A percentile compares a stretch with the other conserved stretches of the same genome.
These are phyloP conservation scores for Penicillium sp. DNA, from an alignment of 2,329 filamentous ascomycete species.

Conservation along the genomic window DNA sequence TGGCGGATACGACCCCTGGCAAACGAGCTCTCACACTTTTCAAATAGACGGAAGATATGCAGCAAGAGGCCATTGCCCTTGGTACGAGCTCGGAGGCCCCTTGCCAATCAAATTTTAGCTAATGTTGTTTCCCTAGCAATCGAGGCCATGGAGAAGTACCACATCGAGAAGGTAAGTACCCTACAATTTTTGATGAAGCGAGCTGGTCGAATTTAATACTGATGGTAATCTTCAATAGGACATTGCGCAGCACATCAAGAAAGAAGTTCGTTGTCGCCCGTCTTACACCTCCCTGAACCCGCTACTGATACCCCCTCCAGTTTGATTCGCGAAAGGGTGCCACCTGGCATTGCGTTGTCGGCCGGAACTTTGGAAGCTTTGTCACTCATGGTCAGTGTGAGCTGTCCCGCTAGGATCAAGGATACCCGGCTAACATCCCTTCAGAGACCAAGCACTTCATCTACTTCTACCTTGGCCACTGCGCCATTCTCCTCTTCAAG, in stretches of 20 bases:
- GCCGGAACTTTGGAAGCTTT: conserved; percentile 97
- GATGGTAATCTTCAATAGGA: conserved; percentile 61
- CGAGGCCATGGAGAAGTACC: conserved; percentile 72
- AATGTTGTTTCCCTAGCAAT: conserved; percentile 56
- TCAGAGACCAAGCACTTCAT: conserved; percentile 99
- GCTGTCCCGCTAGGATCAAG: not conserved
- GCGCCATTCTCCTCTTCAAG: conserved; percentile 97
- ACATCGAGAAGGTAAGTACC: conserved; percentile 67
- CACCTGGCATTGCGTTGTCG: conserved; percentile 99
- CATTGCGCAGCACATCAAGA: conserved; percentile 94
- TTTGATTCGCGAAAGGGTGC: conserved; percentile 96
- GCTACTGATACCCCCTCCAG: conserved; percentile 53
- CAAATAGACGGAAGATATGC: conserved; percentile 90
- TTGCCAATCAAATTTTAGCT: conserved; percentile 27
- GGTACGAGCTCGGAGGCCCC: conserved; percentile 61
- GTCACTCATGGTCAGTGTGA: conserved; percentile 82
- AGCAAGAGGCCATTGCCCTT: conserved; percentile 91
- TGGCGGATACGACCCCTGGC: conserved; percentile 14
- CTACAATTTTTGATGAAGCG: not conserved
- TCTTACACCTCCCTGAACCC: conserved; percentile 11
- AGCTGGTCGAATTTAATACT: conserved; percentile 11
- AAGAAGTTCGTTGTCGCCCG: conserved; percentile 64
- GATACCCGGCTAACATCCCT: conserved; percentile 15
- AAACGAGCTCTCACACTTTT: conserved; percentile 20
- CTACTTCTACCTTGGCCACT: conserved; percentile 99